Conservation (phyloP, 176 grass and related monocot genomes). For the Calamus simplicifolius region DNA sequence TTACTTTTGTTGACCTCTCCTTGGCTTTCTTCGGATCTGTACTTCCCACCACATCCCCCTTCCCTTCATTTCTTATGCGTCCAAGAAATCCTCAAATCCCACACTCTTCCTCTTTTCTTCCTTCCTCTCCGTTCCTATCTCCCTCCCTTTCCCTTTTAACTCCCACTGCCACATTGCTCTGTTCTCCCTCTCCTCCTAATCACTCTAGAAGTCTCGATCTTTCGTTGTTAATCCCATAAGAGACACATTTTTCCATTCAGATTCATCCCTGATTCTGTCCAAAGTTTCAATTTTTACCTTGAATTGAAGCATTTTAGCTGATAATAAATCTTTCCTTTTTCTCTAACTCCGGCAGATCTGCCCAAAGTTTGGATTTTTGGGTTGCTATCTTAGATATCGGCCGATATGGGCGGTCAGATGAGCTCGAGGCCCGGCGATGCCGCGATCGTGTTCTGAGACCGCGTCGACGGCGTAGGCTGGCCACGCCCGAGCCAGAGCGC, state of each 20-base stretch:
- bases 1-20: neutral
- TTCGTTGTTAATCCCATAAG: neutral
- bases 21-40: slow-evolving; percentile 27
- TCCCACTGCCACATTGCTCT: slow-evolving; percentile 8
- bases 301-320: neutral
- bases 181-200: slow-evolving; percentile 1
- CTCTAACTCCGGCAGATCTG: too few species aligned
- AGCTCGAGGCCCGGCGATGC: slow-evolving; percentile 22
- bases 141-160: slow-evolving; percentile 9
- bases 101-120: slow-evolving; percentile 6
- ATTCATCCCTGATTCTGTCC: slow-evolving; percentile 4
- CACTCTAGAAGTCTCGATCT: slow-evolving; percentile 2
- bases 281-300: slow-evolving; percentile 24
- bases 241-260: too few species aligned
- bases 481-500: too few species aligned
- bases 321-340: slow-evolving; percentile 10
- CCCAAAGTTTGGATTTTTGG: slow-evolving; percentile 6
- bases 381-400: neutral
- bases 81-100: slow-evolving; percentile 52
- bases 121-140: slow-evolving; percentile 1
- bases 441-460: too few species aligned
- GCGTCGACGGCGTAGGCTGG: slow-evolving; percentile 64
- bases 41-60: slow-evolving; percentile 31
- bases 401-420: slow-evolving; percentile 25
- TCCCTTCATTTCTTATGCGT: slow-evolving; percentile 61